phyloP scores from a whole-genome alignment of 2,329 filamentous ascomycete species.

The Ciborinia camelliae region DNA sequence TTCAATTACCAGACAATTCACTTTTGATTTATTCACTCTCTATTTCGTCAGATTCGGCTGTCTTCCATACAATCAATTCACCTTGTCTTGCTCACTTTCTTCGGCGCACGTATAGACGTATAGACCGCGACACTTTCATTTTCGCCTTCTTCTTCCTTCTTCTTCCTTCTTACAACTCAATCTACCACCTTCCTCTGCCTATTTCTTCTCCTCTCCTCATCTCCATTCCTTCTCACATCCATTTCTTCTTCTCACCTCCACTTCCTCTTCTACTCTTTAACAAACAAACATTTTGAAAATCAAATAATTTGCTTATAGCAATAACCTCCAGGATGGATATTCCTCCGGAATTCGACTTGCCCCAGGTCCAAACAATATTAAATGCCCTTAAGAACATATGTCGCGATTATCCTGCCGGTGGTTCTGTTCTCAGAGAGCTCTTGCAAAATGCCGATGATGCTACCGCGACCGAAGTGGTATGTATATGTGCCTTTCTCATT shows the following conservation, averaged over 20 bases:
- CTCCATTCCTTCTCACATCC: not conserved
- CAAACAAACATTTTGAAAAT: not conserved
- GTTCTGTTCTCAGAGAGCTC: conserved; percentile 77
- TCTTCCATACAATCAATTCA: not conserved
- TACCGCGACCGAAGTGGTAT: conserved; percentile 51
- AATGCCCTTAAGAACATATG: conserved; percentile 36
- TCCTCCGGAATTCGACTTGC: conserved; percentile 16
- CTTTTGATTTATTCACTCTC: not conserved
- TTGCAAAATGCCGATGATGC: conserved; percentile 98
- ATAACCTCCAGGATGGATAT: not conserved
- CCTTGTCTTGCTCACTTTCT: not conserved
- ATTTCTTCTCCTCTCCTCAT: too few relatives aligned
- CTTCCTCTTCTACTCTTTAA: not conserved
- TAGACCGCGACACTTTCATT: not conserved
- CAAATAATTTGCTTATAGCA: not conserved
- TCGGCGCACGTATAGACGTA: not conserved
- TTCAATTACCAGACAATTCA: too few relatives aligned
- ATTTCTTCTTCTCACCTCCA: not conserved
- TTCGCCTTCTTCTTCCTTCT: not conserved
- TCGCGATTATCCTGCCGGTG: conserved; percentile 71
- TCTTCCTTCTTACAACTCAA: not conserved
- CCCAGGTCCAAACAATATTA: conserved; percentile 33
- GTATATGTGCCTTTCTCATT: not conserved
- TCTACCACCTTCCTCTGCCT: not conserved
- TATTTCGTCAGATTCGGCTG: not conserved